These are phyloP conservation scores for Suhomyces pyralidae DNA, from an alignment of 805 yeast genomes.

Conservation along the genomic window DNA sequence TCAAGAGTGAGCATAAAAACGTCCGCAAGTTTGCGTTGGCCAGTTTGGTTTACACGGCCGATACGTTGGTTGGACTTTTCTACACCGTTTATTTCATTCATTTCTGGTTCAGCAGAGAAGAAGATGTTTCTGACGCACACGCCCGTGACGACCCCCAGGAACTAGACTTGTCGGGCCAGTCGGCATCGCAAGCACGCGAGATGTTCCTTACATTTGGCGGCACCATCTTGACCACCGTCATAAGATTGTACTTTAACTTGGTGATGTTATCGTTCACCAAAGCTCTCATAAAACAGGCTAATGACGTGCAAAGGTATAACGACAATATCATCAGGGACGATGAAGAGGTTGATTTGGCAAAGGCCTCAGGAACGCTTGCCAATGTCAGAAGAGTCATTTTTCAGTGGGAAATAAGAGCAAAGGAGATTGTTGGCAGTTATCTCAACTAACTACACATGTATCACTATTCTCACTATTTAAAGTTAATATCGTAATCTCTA, in stretches of 20 bases:
- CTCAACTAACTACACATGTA: too few relatives aligned
- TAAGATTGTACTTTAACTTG: constrained; percentile 59
- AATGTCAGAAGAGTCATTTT: constrained; percentile 19
- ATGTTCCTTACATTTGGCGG: constrained; percentile 54
- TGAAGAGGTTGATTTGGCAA: constrained; percentile 23
- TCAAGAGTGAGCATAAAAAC: constrained; percentile 45
- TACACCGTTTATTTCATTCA: constrained; percentile 73
- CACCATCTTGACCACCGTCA: constrained; percentile 44
- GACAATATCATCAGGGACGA: constrained; percentile 22
- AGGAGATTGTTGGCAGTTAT: constrained; percentile 22
- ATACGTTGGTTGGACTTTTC: constrained; percentile 61
- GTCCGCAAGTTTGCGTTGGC: constrained; percentile 62
- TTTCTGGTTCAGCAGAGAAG: constrained; percentile 66
- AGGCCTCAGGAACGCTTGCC: constrained; percentile 17
- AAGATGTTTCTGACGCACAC: constrained; percentile 9
- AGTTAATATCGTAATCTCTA: too few relatives aligned
- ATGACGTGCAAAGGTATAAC: constrained; percentile 20
- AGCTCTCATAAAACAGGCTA: constrained; percentile 45
- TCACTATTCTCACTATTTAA: too few relatives aligned
- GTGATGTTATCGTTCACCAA: constrained; percentile 59
- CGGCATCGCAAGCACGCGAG: constrained; percentile 59
- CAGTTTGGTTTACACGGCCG: constrained; percentile 59
- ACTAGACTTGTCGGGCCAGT: constrained; percentile 41
- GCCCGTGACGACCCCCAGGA: neutral
- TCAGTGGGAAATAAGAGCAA: constrained; percentile 32